These are phyloP conservation scores for Eucalyptus brandiana DNA, from an alignment of 345 rosid species.

Conservation along the genomic window DNA sequence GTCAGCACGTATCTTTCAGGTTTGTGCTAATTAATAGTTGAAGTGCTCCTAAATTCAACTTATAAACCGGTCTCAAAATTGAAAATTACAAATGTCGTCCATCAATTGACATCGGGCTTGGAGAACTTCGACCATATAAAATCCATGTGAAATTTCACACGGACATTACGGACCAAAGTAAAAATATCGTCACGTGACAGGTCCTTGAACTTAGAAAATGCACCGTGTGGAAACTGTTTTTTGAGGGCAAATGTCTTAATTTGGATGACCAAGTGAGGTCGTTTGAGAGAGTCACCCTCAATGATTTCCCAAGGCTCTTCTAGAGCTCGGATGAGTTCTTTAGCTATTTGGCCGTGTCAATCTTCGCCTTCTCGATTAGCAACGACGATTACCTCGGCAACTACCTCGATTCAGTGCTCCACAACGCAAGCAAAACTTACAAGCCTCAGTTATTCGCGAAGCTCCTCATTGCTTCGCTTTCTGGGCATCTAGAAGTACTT, in stretches of 20 bases:
- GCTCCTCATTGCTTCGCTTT: too few relatives aligned
- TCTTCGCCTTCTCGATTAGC: slow-evolving; percentile 10
- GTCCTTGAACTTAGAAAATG: not conserved
- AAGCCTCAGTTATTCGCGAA: too few relatives aligned
- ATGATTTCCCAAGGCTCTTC: not conserved
- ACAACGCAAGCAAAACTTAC: too few relatives aligned
- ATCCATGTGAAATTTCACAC: not conserved
- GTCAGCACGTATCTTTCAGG: not conserved
- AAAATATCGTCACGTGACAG: not conserved
- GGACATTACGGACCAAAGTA: not conserved
- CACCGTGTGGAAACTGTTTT: not conserved
- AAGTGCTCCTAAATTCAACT: not conserved
- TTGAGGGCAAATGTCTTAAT: slow-evolving; percentile 32
- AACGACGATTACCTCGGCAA: slow-evolving; percentile 21
- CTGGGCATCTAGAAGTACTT: too few relatives aligned
- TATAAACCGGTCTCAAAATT: not conserved
- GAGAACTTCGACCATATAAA: not conserved
- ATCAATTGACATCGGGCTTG: not conserved
- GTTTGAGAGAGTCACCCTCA: not conserved
- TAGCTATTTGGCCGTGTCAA: slow-evolving; percentile 10
- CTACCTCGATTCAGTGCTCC: not conserved
- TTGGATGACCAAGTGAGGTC: slow-evolving; percentile 17
- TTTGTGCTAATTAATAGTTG: not conserved
- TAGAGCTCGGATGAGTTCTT: not conserved
- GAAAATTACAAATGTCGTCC: not conserved